Base-by-base conservation (phyloP, 345 rosid species). In the Toxicodendron radicans region DNA sequence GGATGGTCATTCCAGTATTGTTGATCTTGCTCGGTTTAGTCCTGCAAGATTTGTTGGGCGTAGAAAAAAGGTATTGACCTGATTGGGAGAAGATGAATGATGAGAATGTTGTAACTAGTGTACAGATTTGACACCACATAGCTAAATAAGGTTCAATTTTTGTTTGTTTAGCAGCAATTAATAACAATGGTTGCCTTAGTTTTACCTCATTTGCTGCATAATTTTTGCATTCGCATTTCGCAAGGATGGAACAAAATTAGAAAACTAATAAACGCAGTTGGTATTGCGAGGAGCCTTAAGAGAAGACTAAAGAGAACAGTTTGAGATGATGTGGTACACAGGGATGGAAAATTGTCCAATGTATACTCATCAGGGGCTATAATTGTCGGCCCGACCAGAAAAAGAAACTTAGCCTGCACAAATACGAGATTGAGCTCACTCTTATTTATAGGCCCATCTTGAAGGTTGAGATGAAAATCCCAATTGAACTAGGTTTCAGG, bases 1-100 rank as follows among this genome's bases (percentile, higher is more conserved):
- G 17, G 93, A 90, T 24, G 97, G 93, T 6, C 60, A 68, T 53
- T 85, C 97, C 33, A 79, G 65, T 71, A 75, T 83, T 66, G 89
- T 95, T 70, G 95, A 95, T 74, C 84, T 95, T 66, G 43, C 77
- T 71, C 81, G 70, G 78, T 94, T 92, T 82, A 88, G 91, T 80
- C 97, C 97, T 43, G 82, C 88, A 53, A 83, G 97, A 81, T 95
- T 92, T 79, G 56, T 56, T 75, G 66, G 78, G 33, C 71, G 43
- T 48, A 70, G 70, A 10, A 68, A 20, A 46, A n/a, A 3, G 7
- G 16, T 59, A 66, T 54, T 68, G 35, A 68, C 73, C 54, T 60
- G n/a, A 71, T 27, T 41, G 52, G 20, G 17, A 4, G 5, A 14
- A 58, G 51, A 21, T 17, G 63, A 56, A 10, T 10, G 46, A 68